Conservation (phyloP, 2,329 filamentous ascomycete species). For the Aspergillus sclerotialis region DNA sequence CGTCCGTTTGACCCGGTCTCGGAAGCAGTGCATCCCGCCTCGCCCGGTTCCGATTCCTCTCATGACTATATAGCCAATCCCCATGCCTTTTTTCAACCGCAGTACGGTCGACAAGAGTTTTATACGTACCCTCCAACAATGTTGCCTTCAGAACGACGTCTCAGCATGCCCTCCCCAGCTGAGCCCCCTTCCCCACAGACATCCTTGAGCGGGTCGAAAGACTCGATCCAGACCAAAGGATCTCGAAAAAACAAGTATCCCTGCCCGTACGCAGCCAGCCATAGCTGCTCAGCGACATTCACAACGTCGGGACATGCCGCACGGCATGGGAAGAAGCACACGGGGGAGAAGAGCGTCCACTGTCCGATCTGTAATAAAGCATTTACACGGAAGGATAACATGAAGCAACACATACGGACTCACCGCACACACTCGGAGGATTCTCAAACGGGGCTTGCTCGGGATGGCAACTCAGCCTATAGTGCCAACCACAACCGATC, state of each 20-base stretch:
- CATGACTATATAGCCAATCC: constrained; percentile 23
- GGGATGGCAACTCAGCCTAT: constrained; percentile 5
- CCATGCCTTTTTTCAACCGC: constrained; percentile 17
- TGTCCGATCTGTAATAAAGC: constrained; percentile 62
- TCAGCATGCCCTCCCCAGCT: constrained; percentile 14
- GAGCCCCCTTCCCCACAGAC: constrained; percentile 22
- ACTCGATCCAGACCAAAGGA: constrained; percentile 16
- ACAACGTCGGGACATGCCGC: constrained; percentile 62
- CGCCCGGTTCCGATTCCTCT: constrained; percentile 27
- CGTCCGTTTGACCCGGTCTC: constrained; percentile 18
- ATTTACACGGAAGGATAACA: constrained; percentile 63
- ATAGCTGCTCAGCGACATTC: constrained; percentile 55
- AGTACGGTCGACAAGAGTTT: constrained; percentile 20
- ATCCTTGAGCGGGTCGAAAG: constrained; percentile 16
- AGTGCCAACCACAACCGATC: constrained; percentile 8
- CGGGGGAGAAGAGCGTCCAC: constrained; percentile 61
- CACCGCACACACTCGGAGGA: constrained; percentile 39
- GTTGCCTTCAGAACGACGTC: constrained; percentile 17
- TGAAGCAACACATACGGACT: constrained; percentile 62
- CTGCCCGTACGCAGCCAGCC: constrained; percentile 55
- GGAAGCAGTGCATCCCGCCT: constrained; percentile 19
- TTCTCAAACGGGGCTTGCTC: constrained; percentile 14
- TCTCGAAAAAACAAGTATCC: constrained; percentile 57
- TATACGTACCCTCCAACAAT: constrained; percentile 15
- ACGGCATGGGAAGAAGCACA: constrained; percentile 63